phyloP scores from a whole-genome alignment of 1,284 basidiomycete genomes.

The Naganishia sp. region DNA sequence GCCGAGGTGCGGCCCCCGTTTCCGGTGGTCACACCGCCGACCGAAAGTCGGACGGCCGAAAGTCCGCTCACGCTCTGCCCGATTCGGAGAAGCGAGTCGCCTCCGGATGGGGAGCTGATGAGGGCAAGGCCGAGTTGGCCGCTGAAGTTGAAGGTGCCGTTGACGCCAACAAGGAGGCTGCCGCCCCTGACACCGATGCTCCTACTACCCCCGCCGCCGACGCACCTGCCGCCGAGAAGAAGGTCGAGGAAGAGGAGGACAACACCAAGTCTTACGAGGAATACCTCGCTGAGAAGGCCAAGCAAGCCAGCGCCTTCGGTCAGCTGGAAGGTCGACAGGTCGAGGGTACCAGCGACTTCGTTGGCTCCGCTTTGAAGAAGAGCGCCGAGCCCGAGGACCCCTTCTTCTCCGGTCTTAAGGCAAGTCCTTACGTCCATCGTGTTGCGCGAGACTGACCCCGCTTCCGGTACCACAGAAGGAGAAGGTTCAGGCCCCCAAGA shows the following conservation, averaged over 20 bases:
- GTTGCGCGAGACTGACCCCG: background rate
- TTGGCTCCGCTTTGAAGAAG: slow-evolving; percentile 48
- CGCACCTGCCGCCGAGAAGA: slow-evolving; percentile 37
- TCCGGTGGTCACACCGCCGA: slow-evolving; percentile 45
- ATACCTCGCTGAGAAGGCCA: slow-evolving; percentile 52
- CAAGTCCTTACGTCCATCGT: slow-evolving; percentile 28
- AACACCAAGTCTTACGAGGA: slow-evolving; percentile 65
- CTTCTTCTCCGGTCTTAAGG: slow-evolving; percentile 53
- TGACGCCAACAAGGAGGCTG: slow-evolving; percentile 53
- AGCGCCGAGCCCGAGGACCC: slow-evolving; percentile 46
- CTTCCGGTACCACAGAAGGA: slow-evolving; percentile 37
- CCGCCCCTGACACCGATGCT: slow-evolving; percentile 44
- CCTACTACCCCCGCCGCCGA: slow-evolving; percentile 31
- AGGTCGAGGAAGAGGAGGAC: slow-evolving; percentile 80
- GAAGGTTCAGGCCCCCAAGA: slow-evolving; percentile 41
- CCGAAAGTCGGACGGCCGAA: slow-evolving; percentile 47
- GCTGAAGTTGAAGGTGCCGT: slow-evolving; percentile 55
- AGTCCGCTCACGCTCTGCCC: slow-evolving; percentile 51
- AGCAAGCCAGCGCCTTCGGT: slow-evolving; percentile 39
- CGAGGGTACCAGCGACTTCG: slow-evolving; percentile 40
- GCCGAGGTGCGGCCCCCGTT: slow-evolving; percentile 39
- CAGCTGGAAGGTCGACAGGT: slow-evolving; percentile 43
- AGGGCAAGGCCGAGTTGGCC: slow-evolving; percentile 70
- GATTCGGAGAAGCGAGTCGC: slow-evolving; percentile 90
- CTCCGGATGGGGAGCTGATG: slow-evolving; percentile 88